Base-by-base conservation (phyloP, 2,329 filamentous ascomycete genomes). In the Epichloe gansuensis region DNA sequence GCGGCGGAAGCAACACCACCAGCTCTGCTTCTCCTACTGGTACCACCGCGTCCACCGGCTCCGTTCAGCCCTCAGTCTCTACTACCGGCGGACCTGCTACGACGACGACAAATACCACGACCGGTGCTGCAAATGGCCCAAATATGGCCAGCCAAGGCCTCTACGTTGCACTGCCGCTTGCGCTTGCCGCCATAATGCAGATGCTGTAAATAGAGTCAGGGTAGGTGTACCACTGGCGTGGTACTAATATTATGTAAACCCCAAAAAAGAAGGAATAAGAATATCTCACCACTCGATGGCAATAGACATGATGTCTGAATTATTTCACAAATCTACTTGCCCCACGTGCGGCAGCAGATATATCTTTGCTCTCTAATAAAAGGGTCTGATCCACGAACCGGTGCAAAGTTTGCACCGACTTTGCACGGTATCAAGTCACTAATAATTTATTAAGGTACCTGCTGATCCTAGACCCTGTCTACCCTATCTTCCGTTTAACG, bases 1-100 rank as follows among this genome's bases (percentile, higher is more conserved):
- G 45, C 48, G 28, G 15, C 51, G 43, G 28, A 44, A 21, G 34
- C 43, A 52, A 48, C n/a, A 23, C 53, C 12, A 54, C 50, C 51
- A 35, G 42, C 49, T 43, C 52, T 4, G n/a, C 48, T 6, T 7
- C 28, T 34, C 48, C 52, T 5, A 43, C 23, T 15, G 50, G 44
- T 13, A 43, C 17, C 13, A 11, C 42, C 11, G 6, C 31, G 5
- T 11, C 39, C 17, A 52, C 47, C 4, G 28, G n/a, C 23, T 23
- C 43, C 7, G 25, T 23, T 21, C n/a, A 31, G 47, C 13, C 47
- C 23, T 6, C 47, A 12, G 38, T 4, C 38, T 41, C 37, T 43
- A 42, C 21, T 13, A 46, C 44, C 23, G 37, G 54, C 38, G 28
- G 31, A 7, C 11, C 43, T 46, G 35, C 35, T 38, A 21, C 52